Evolutionary conservation across 768 basidiomycete species (phyloP).

Genomic region (Suillus americanus): DNA sequence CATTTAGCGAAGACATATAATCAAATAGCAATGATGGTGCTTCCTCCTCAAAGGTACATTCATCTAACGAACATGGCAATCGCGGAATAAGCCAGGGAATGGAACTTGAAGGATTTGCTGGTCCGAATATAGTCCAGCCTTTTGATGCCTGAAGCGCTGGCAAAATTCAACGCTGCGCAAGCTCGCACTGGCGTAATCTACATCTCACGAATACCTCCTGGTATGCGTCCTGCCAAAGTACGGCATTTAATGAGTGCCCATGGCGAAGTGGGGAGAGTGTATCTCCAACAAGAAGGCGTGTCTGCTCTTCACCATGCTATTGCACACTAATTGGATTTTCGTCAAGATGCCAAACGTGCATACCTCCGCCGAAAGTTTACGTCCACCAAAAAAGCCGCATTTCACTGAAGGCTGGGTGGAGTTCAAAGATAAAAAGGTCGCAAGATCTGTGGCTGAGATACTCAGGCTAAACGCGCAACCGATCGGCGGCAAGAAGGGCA

Average conservation of each 20-base stretch:
- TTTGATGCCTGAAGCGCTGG: constrained; percentile 71
- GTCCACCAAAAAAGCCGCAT: constrained; percentile 80
- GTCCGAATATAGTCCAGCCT: constrained; percentile 67
- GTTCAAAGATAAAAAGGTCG: constrained; percentile 91
- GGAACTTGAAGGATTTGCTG: constrained; percentile 59
- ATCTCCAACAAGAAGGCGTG: constrained; percentile 88
- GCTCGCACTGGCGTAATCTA: constrained; percentile 86
- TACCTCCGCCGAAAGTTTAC: constrained; percentile 82
- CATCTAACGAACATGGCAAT: constrained; percentile 8
- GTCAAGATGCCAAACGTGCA: constrained; percentile 79
- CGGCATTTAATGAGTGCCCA: constrained; percentile 89
- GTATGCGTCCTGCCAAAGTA: constrained; percentile 96
- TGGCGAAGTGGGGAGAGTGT: constrained; percentile 90
- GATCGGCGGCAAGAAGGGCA: constrained; percentile 91
- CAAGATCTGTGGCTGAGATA: constrained; percentile 89
- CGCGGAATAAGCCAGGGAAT: constrained; percentile 45
- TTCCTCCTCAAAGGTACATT: neutral
- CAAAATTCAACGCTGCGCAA: constrained; percentile 70
- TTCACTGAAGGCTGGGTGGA: constrained; percentile 99
- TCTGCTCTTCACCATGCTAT: neutral
- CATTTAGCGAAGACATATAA: neutral
- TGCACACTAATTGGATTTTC: constrained; percentile 4
- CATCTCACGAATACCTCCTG: constrained; percentile 94
- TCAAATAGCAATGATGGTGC: neutral
- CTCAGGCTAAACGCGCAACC: constrained; percentile 91